Evolutionary conservation across 805 yeast species (phyloP).

Genomic region (Saccharomycopsis sp.): DNA sequence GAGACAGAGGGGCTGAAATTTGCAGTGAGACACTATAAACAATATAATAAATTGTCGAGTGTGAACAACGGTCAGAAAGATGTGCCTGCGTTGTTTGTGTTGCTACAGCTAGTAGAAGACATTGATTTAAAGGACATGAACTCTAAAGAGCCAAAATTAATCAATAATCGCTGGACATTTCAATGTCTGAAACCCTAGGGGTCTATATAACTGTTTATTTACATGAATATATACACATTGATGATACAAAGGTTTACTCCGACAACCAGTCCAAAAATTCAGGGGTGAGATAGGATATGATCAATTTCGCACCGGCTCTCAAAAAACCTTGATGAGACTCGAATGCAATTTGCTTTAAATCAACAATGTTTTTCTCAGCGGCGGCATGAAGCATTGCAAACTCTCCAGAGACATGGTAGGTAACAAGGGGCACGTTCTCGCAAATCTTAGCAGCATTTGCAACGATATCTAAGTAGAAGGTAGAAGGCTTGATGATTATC

Average conservation of each 20-base stretch:
- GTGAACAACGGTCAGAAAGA: neutral
- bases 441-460: slow-evolving; percentile 82
- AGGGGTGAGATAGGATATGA: slow-evolving; percentile 91
- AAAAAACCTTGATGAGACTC: slow-evolving; percentile 88
- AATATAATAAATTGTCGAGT: neutral
- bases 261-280: slow-evolving; percentile 88
- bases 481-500: slow-evolving; percentile 90
- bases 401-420: slow-evolving; percentile 96
- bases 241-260: neutral
- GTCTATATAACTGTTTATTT: neutral
- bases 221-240: neutral
- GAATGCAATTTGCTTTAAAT: slow-evolving; percentile 60
- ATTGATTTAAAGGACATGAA: neutral
- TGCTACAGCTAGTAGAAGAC: neutral
- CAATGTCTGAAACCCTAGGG: neutral
- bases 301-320: slow-evolving; percentile 91
- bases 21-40: neutral
- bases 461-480: slow-evolving; percentile 88
- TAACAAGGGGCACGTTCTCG: slow-evolving; percentile 80
- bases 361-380: slow-evolving; percentile 90
- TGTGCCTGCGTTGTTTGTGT: neutral
- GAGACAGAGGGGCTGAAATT: neutral
- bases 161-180: neutral
- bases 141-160: neutral
- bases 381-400: slow-evolving; percentile 98